Evolutionary conservation across 371 early-diverging fungal genomes (phyloP), one percentile per base, ranked within the genome.

Genomic region (Dipsacomyces acuminosporus): DNA sequence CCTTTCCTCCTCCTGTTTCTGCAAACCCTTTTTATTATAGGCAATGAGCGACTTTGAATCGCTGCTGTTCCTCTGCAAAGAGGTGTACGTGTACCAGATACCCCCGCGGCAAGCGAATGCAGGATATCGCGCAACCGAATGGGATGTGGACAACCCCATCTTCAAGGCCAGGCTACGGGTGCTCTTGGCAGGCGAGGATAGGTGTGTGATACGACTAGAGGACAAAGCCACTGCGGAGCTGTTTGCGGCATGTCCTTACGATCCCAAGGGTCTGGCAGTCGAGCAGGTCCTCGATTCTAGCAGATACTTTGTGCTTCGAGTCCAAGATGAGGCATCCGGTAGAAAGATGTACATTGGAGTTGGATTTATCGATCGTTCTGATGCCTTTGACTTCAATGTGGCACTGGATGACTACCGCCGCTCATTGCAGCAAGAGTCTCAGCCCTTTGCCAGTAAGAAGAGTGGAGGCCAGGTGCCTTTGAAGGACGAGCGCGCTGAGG

Each of bases 351-450:
- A 85, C 72, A 77, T 93, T 54, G 95, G 95, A 9, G 73, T 94
- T 58, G 95, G 95, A 3, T 92, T 94, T 61, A 77, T 81, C 43
- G 95, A 94, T 60, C 82, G 93, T 6, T 78, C 82, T 25, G 84
- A 84, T 64, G 88, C 95, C 2, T 94, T 94, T 77, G 93, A 94
- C 65, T 93, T 92, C 53, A 93, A 94, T 58, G 95, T 93, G 7
- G 85, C 91, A 1, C 67, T 94, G 8, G 93, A 93, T 72, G 93
- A 92, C 70, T 86, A 81, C 62, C 62, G 70, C 56, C 84, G 82
- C 87, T 86, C 72, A 57, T 71, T 41, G 25, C 30, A 33, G 24
- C 46, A 45, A 25, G 14, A 20, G 3, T n/a, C n/a, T n/a, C n/a
- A n/a, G n/a, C n/a, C n/a, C n/a, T n/a, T 38, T n/a, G n/a, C 38